phyloP scores from a whole-genome alignment of 805 yeast species.

The Sungouiella thailandica region DNA sequence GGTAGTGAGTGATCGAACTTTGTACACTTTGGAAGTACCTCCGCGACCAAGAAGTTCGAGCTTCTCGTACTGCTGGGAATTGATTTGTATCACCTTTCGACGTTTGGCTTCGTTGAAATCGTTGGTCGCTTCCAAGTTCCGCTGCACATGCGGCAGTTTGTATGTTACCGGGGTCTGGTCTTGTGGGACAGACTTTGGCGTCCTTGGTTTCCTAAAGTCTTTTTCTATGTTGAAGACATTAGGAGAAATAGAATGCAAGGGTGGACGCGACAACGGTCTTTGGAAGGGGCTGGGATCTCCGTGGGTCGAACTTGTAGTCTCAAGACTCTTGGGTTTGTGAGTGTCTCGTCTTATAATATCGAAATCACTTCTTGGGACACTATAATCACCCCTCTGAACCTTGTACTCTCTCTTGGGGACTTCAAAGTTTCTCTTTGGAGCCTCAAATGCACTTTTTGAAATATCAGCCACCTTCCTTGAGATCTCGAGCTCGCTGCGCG shows the following conservation, averaged over 20 bases:
- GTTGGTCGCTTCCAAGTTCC: too few species aligned
- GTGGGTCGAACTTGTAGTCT: too few species aligned
- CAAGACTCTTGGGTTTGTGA: too few species aligned
- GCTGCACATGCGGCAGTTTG: too few species aligned
- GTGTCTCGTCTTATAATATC: too few species aligned
- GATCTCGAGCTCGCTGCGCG: constrained; percentile 1
- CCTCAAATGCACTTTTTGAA: too few species aligned
- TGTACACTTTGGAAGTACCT: constrained; percentile 88
- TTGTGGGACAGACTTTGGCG: constrained; percentile 13
- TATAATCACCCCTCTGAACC: too few species aligned
- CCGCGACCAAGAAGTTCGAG: constrained; percentile 83
- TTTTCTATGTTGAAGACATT: constrained; percentile 13
- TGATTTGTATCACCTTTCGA: constrained; percentile 33
- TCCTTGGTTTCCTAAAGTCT: constrained; percentile 32
- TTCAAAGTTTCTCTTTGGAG: too few species aligned
- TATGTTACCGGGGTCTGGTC: not conserved
- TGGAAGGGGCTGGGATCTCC: too few species aligned
- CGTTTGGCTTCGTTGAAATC: constrained; percentile 18
- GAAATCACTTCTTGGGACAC: too few species aligned
- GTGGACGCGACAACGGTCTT: constrained; percentile 4
- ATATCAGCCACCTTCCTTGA: not conserved
- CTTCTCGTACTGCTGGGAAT: constrained; percentile 63
- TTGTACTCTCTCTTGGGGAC: too few species aligned
- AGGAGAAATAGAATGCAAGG: constrained; percentile 8
- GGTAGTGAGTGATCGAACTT: constrained; percentile 50